Percentiles rank a stretch among this genome's conserved stretches.
Conservation (phyloP, 306 rosid genomes). For the Vicia sativa region DNA sequence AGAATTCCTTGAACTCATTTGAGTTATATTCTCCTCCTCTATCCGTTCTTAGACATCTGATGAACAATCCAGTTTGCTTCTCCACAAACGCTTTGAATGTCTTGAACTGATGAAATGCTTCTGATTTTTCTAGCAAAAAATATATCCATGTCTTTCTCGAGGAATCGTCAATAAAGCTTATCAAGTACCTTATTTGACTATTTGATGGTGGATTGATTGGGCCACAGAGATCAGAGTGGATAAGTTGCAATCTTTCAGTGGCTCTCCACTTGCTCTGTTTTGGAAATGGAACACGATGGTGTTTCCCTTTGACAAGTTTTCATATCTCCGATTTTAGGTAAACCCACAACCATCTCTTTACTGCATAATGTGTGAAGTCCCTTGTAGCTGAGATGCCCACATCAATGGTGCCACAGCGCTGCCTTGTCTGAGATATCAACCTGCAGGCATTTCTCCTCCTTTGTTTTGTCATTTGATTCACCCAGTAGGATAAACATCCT, state of each 20-base stretch:
- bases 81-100: too few relatives aligned
- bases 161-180: too few relatives aligned
- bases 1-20: too few relatives aligned
- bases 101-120: too few relatives aligned
- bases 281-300: too few relatives aligned
- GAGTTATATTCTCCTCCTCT: too few relatives aligned
- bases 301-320: too few relatives aligned
- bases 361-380: background rate
- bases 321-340: background rate
- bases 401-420: background rate
- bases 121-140: too few relatives aligned
- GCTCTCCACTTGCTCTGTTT: background rate
- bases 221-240: background rate
- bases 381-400: conserved; percentile 3
- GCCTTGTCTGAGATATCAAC: background rate
- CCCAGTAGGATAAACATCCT: background rate
- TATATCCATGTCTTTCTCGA: too few relatives aligned
- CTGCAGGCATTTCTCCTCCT: background rate
- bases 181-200: background rate
- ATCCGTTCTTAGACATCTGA: too few relatives aligned
- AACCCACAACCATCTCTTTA: background rate
- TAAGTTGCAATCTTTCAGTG: background rate
- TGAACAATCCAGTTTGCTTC: too few relatives aligned
- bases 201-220: background rate
- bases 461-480: background rate